Base-by-base conservation (phyloP, 768 basidiomycete genomes). In the Lactifluus hygrophoroides region DNA sequence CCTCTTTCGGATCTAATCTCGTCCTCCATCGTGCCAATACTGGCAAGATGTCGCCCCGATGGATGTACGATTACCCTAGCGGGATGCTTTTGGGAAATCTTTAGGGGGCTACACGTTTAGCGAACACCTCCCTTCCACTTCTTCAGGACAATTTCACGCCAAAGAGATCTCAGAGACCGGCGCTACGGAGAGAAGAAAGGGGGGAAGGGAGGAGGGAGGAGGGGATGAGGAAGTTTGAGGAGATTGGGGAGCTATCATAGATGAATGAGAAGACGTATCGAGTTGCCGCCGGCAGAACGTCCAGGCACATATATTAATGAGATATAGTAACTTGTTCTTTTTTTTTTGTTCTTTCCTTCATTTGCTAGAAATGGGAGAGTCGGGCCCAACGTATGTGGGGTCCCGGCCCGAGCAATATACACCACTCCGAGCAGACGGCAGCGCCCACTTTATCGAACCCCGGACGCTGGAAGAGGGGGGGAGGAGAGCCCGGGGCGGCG, bases 1-100 rank as follows among this genome's bases (percentile, higher is more conserved):
- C 42, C 28, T 43, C 42, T n/a, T n/a, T n/a, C n/a, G n/a, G 44
- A 59, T 54, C 58, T 59, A 54, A 50, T 59, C 58, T 44, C 3
- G 42, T 35, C 16, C 40, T 17, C 42, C 58, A 59, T 59, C 53
- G 17, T 44, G 19, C 58, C 53, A 28, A 54, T 35, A 49, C 19
- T 27, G 43, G 58, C 47, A 54, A 49, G 40, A 49, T 6, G 47
- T 49, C 53, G 25, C 52, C 58, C 47, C 9, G 58, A 59, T 59
- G 53, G 53, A 44, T 23, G 27, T 27, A 19, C 53, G 58, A 54
- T 59, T 54, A 40, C 53, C 48, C 51, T 54, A 52, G 47, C 16
- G 52, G 52, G 58, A 48, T 27, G n/a, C 21, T 27, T 54, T 54
- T 30, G 42, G 53, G 42, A 50, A 49, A 43, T 59, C 38, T 32